These are phyloP conservation scores for Neurospora cerealis DNA, from an alignment of 495 filamentous ascomycete genomes.

Conservation along the genomic window DNA sequence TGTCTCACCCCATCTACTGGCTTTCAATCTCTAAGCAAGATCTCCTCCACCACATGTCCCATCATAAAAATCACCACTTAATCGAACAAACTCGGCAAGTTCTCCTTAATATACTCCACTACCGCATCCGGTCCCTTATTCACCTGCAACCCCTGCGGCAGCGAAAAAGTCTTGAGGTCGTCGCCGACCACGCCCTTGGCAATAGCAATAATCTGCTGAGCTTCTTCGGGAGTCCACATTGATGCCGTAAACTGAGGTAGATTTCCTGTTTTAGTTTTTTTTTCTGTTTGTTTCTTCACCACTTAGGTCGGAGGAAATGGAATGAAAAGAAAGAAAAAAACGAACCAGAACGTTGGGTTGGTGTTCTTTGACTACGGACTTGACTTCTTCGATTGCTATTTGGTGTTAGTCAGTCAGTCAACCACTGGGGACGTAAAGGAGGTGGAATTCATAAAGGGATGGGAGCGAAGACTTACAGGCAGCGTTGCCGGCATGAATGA, in stretches of 20 bases:
- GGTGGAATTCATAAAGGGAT: no score
- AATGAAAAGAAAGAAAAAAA: no score
- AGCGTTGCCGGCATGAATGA: constrained; percentile 50
- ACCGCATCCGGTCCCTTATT: constrained; percentile 55
- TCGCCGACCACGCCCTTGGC: constrained; percentile 32
- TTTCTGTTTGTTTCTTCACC: no score
- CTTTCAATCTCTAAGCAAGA: no score
- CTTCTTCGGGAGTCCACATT: constrained; percentile 56
- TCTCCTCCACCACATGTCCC: no score
- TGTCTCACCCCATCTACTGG: no score
- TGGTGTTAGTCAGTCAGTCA: neutral
- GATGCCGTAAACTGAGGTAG: constrained; percentile 46
- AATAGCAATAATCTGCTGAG: constrained; percentile 43
- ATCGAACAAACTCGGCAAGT: constrained; percentile 42
- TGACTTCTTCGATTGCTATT: constrained; percentile 21
- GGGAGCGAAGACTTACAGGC: constrained; percentile 31
- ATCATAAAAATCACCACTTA: no score
- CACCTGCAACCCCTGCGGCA: constrained; percentile 55
- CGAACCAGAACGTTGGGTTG: constrained; percentile 17
- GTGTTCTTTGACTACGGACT: constrained; percentile 10
- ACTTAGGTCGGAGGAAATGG: no score
- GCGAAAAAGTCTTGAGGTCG: constrained; percentile 46
- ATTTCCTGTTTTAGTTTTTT: no score
- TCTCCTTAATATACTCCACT: constrained; percentile 52
- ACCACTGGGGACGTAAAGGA: neutral